These are phyloP conservation scores for Salix koriyanagi DNA, from an alignment of 345 rosid genomes.

Conservation along the genomic window DNA sequence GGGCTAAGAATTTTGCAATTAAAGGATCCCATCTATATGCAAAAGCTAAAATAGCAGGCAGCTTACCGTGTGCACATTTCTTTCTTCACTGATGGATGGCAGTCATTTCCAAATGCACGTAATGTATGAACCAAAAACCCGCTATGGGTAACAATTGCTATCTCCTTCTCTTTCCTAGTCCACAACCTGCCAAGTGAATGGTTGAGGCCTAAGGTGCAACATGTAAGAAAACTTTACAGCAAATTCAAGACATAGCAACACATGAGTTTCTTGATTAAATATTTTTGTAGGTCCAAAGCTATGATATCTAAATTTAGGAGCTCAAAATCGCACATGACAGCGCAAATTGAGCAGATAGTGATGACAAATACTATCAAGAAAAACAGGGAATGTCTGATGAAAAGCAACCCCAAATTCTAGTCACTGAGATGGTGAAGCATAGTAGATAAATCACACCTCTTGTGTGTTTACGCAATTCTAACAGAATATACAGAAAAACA, in stretches of 20 bases:
- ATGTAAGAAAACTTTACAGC: background rate
- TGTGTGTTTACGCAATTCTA: background rate
- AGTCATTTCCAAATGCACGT: conserved; percentile 65
- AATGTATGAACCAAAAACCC: conserved; percentile 85
- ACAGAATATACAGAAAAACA: background rate
- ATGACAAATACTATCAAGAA: background rate
- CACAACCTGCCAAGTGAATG: conserved; percentile 61
- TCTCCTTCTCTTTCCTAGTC: conserved; percentile 95
- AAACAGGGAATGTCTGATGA: background rate
- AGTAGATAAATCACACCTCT: background rate
- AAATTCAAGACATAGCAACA: background rate
- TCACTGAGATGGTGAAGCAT: background rate
- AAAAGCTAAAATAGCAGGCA: conserved; percentile 1
- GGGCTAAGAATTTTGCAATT: background rate
- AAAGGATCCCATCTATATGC: background rate
- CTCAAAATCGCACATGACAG: background rate
- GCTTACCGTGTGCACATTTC: conserved; percentile 79
- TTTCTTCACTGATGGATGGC: conserved; percentile 65
- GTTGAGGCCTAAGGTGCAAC: background rate
- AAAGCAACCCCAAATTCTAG: background rate
- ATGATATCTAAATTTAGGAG: background rate
- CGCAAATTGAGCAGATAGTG: background rate
- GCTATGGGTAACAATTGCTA: conserved; percentile 93
- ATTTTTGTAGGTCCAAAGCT: background rate
- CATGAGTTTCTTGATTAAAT: background rate